A percentile compares a stretch with the other conserved stretches of the same genome.
These are phyloP conservation scores for Apiotrichum veenhuisii DNA, from an alignment of 1,284 basidiomycete species.

Conservation along the genomic window DNA sequence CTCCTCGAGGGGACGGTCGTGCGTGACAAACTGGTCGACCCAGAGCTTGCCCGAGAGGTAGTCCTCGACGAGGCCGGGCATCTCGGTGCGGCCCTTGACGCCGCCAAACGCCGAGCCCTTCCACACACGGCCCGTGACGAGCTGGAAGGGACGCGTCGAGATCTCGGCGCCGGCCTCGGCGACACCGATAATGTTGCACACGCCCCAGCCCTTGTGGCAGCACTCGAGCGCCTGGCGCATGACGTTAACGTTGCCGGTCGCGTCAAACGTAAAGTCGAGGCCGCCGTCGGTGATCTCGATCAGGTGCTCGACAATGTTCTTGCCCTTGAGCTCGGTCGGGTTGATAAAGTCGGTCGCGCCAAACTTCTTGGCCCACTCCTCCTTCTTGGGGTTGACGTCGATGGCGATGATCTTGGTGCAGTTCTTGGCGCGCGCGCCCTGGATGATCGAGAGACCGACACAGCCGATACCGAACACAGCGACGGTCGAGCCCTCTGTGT, in stretches of 20 bases:
- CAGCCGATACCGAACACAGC: slow-evolving; percentile 96
- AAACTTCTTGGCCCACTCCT: slow-evolving; percentile 86
- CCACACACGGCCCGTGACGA: slow-evolving; percentile 86
- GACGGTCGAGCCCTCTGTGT: slow-evolving; percentile 71
- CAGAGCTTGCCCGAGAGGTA: slow-evolving; percentile 47
- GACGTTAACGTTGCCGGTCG: slow-evolving; percentile 90
- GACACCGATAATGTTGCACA: slow-evolving; percentile 90
- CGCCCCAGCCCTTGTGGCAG: slow-evolving; percentile 99
- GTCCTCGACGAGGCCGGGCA: slow-evolving; percentile 77
- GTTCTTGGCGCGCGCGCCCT: slow-evolving; percentile 72
- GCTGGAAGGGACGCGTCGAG: slow-evolving; percentile 83
- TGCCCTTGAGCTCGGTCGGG: slow-evolving; percentile 68
- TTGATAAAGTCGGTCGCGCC: slow-evolving; percentile 98
- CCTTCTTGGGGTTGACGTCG: slow-evolving; percentile 82
- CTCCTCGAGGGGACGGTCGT: slow-evolving; percentile 66
- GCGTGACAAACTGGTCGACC: slow-evolving; percentile 88
- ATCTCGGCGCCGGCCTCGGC: slow-evolving; percentile 98
- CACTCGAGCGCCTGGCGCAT: slow-evolving; percentile 95
- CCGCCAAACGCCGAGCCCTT: slow-evolving; percentile 95
- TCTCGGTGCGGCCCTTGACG: slow-evolving; percentile 93
- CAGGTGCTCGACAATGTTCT: slow-evolving; percentile 81
- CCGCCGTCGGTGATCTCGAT: slow-evolving; percentile 95
- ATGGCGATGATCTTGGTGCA: slow-evolving; percentile 87
- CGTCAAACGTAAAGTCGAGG: slow-evolving; percentile 95
- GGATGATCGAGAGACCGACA: slow-evolving; percentile 89